These are phyloP conservation scores for Pulveroboletus ravenelii DNA, from an alignment of 768 basidiomycete species.

Conservation along the genomic window DNA sequence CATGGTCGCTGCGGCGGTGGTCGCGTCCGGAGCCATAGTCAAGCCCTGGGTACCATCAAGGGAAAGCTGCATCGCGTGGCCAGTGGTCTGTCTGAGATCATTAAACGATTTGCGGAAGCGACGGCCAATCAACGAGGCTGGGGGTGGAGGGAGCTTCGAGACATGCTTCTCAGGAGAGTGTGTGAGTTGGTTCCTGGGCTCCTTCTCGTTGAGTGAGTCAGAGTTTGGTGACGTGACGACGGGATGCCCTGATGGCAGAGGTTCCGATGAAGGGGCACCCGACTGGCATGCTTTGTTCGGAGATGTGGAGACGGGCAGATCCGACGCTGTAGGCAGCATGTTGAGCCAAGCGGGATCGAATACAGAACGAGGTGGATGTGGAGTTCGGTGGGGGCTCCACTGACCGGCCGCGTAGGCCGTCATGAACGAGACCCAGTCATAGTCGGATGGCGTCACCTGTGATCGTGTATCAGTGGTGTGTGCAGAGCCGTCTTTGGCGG, in stretches of 20 bases:
- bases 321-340: conserved; percentile 8
- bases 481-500: conserved; percentile 11
- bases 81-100: conserved; percentile 35
- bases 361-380: conserved; percentile 47
- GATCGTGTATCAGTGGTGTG: conserved; percentile 14
- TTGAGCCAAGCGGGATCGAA: conserved; percentile 20
- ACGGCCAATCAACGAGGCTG: conserved; percentile 31
- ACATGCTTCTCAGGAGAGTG: conserved; percentile 25
- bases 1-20: conserved; percentile 74
- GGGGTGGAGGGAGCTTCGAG: conserved; percentile 22
- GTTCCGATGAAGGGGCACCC: conserved; percentile 9
- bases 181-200: conserved; percentile 13
- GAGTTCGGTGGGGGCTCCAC: conserved; percentile 75
- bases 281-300: conserved; percentile 9
- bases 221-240: conserved; percentile 7
- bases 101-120: conserved; percentile 45
- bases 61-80: conserved; percentile 25
- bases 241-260: conserved; percentile 3
- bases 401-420: conserved; percentile 69
- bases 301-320: conserved; percentile 1
- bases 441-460: conserved; percentile 27
- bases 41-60: conserved; percentile 28
- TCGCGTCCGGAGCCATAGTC: conserved; percentile 45
- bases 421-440: conserved; percentile 76
- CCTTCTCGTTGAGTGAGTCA: conserved; percentile 17